These are phyloP conservation scores for Leptodermis oblonga DNA, from an alignment of 257 asterid species.

Conservation along the genomic window DNA sequence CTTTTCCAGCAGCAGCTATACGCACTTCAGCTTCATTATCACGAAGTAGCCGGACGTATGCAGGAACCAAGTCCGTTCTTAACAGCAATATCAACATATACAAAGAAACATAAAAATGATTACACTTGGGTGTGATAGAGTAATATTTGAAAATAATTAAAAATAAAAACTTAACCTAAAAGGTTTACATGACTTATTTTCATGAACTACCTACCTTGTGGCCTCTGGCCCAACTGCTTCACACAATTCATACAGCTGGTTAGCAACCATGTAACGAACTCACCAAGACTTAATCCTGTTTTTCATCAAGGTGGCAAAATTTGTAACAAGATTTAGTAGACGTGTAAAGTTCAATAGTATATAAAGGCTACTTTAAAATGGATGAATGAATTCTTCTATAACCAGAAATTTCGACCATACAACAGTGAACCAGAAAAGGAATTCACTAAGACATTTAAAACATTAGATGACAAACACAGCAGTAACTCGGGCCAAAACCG, in stretches of 20 bases:
- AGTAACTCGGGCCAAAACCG: neutral
- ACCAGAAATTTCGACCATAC: neutral
- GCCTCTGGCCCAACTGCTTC: constrained; percentile 49
- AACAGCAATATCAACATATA: constrained; percentile 11
- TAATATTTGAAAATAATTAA: neutral
- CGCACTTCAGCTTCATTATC: constrained; percentile 50
- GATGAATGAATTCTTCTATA: neutral
- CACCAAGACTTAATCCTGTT: constrained; percentile 47
- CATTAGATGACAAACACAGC: neutral
- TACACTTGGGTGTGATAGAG: neutral
- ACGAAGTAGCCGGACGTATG: constrained; percentile 42
- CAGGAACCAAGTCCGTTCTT: constrained; percentile 41
- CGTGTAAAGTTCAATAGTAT: neutral
- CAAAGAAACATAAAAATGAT: neutral
- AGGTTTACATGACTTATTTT: neutral
- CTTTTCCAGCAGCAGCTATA: constrained; percentile 46
- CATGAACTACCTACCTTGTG: constrained; percentile 27
- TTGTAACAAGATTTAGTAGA: neutral
- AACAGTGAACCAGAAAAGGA: neutral
- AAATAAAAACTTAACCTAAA: neutral
- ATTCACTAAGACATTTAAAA: neutral
- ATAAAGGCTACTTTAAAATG: neutral
- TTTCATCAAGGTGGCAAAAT: neutral
- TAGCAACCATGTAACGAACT: constrained; percentile 44
- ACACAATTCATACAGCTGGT: constrained; percentile 40